Conservation (phyloP, 73 alveolate species). For the Paramecium octaurelia region DNA sequence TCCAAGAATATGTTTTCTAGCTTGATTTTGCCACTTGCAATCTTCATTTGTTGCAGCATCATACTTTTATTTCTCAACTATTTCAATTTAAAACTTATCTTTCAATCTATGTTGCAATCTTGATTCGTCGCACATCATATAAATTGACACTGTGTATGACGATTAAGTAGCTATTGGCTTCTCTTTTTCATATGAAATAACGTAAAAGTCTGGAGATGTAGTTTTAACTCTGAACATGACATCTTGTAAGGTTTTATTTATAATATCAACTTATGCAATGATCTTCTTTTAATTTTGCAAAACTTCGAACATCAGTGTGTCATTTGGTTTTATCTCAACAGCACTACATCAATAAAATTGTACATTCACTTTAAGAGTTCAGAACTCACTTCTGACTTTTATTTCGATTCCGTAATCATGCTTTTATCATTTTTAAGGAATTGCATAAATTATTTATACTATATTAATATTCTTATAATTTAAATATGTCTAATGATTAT, state of each 20-base stretch:
- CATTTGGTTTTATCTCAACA: slow-evolving; percentile 76
- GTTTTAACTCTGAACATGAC: slow-evolving; percentile 13
- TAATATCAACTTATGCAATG: neutral
- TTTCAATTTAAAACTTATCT: neutral
- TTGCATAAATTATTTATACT: slow-evolving; percentile 76
- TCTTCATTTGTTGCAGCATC: neutral
- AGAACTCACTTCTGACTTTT: slow-evolving; percentile 66
- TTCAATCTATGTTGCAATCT: slow-evolving; percentile 64
- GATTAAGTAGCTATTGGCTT: slow-evolving; percentile 50
- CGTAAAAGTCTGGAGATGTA: slow-evolving; percentile 41
- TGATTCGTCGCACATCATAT: slow-evolving; percentile 63
- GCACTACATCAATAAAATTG: slow-evolving; percentile 70
- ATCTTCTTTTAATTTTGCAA: slow-evolving; percentile 68
- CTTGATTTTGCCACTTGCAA: neutral
- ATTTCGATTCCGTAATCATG: slow-evolving; percentile 74
- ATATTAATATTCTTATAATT: too few relatives aligned
- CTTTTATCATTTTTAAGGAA: slow-evolving; percentile 61
- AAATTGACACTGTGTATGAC: slow-evolving; percentile 55
- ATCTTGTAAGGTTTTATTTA: neutral
- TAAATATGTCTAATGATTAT: neutral
- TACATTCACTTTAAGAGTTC: slow-evolving; percentile 60
- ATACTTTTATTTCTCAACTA: neutral
- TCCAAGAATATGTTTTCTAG: neutral
- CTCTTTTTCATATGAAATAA: slow-evolving; percentile 60
- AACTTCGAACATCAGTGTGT: slow-evolving; percentile 10